phyloP scores from a whole-genome alignment of 1,284 basidiomycete species.

The Omphalotus olearius region DNA sequence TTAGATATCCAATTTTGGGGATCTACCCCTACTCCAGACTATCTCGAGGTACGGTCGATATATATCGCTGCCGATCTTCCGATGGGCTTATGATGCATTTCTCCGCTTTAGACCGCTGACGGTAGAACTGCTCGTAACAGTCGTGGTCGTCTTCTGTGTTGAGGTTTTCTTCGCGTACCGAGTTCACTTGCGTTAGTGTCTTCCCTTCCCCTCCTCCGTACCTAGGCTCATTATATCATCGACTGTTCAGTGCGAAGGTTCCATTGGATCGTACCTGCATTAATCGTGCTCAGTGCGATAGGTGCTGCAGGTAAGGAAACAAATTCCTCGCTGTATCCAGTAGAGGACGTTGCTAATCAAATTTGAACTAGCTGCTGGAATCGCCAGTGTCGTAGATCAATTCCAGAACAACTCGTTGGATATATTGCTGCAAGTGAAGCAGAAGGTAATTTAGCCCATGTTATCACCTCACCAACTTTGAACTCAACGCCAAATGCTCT shows the following conservation, averaged over 20 bases:
- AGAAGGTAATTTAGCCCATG: background rate
- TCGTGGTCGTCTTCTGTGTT: background rate
- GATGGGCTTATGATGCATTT: no score
- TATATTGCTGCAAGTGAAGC: background rate
- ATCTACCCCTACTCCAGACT: no score
- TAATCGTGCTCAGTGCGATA: conserved; percentile 2
- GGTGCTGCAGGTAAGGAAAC: background rate
- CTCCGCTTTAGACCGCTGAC: background rate
- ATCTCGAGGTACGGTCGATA: no score
- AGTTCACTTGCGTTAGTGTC: background rate
- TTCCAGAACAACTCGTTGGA: background rate
- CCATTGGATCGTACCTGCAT: conserved; percentile 1
- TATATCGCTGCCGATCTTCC: no score
- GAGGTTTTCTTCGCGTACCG: conserved; percentile 1
- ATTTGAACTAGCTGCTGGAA: background rate
- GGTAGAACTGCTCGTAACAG: background rate
- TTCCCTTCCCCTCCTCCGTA: no score
- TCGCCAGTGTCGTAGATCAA: background rate
- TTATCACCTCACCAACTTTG: background rate
- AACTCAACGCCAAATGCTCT: no score
- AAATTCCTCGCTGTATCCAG: background rate
- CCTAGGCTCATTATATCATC: no score
- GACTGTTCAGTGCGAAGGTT: background rate
- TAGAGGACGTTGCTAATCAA: background rate
- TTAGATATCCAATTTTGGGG: background rate